Evolutionary conservation across 2,329 filamentous ascomycete species (phyloP), one percentile per base, ranked within the genome.

Genomic region (Sclerotinia minor): DNA sequence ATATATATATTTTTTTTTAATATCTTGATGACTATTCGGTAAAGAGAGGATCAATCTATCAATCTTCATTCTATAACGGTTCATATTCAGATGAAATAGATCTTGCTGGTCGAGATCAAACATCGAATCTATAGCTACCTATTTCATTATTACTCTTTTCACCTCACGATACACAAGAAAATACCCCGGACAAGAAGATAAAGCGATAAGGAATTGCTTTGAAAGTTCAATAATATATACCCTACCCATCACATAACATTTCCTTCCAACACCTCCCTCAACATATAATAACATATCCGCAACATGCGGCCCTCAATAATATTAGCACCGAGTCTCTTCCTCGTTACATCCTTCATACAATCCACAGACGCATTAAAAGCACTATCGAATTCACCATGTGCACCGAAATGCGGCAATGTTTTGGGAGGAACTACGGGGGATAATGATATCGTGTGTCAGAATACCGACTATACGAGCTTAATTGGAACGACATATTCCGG

Each of bases 371-470:
- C 74, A 26, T 64, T 76, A 32, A 65, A 72, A 54, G 71, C 73
- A 32, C 55, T 74, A 2, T 29, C 68, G 9, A 35, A 67, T 32
- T 76, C 75, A 24, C 73, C 73, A 63, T 77, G 75, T 67, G 74
- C 75, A 3, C 29, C 69, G 3, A 71, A 73, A 29, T 77, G 75
- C 58, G 75, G 75, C 8, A 77, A 77, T 66, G 69, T 71, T 26
- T 68, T 76, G 26, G 70, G 67, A 24, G 70, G 67, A 35, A 77
- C 75, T 0, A 65, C 41, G 7, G 69, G 69, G 11, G 41, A 50
- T 35, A 72, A 77, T 66, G 75, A 77, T 68, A 74, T 77, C 45
- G 71, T 69, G 17, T 76, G 75, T 54, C 35, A 38, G 15, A 71
- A 74, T 57, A 63, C 53, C 6, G 66, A 50, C 41, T 75, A 72